These are phyloP conservation scores for Umbelopsis isabellina DNA, from an alignment of 192 early-diverging fungal genomes.

Conservation along the genomic window DNA sequence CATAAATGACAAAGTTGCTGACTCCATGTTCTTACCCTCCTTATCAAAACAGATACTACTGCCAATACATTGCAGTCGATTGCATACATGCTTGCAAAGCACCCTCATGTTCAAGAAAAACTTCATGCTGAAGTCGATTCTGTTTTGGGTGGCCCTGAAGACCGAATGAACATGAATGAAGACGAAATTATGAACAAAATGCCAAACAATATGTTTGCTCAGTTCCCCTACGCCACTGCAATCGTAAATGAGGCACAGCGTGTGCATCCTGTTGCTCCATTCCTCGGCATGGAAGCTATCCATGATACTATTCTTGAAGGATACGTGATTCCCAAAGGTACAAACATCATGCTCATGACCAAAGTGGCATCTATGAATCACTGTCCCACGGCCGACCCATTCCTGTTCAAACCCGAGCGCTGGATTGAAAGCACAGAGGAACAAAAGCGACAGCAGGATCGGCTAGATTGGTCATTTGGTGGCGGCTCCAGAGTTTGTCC, in stretches of 20 bases:
- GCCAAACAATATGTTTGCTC: neutral
- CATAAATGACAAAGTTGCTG: neutral
- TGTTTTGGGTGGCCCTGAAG: neutral
- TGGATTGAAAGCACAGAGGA: conserved; percentile 16
- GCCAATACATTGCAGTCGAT: conserved; percentile 18
- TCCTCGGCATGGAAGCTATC: conserved; percentile 2
- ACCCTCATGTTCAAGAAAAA: conserved; percentile 12
- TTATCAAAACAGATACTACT: conserved; percentile 7
- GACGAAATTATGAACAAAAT: neutral
- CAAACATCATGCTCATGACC: neutral
- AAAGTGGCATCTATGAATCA: neutral
- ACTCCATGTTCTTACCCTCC: no score
- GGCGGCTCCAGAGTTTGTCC: conserved; percentile 14
- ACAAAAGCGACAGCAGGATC: neutral
- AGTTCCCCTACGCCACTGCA: conserved; percentile 14
- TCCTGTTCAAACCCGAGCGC: conserved; percentile 20
- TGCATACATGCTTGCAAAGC: neutral
- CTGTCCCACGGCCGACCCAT: conserved; percentile 13
- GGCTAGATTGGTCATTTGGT: neutral
- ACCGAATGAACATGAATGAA: neutral
- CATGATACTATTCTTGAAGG: conserved; percentile 7
- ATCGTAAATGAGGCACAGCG: conserved; percentile 9
- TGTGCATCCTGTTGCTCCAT: conserved; percentile 4
- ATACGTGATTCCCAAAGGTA: conserved; percentile 11
- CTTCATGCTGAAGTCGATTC: conserved; percentile 15